These are phyloP conservation scores for Botrytis fragariae DNA, from an alignment of 2,329 filamentous ascomycete species.

Conservation along the genomic window DNA sequence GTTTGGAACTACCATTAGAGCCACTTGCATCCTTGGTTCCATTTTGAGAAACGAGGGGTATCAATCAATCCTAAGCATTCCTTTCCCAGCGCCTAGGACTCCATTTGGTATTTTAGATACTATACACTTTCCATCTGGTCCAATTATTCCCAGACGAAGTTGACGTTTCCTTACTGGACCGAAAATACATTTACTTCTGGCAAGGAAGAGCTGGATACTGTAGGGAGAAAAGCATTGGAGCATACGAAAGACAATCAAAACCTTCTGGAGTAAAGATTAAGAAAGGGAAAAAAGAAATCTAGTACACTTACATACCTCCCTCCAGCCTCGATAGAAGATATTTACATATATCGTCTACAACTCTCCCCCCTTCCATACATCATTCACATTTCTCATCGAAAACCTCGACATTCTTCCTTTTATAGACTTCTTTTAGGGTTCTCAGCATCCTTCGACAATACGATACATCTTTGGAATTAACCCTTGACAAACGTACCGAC, in stretches of 20 bases:
- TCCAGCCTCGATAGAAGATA: slow-evolving; percentile 4
- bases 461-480: slow-evolving; percentile 2
- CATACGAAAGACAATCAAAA: slow-evolving; percentile 18
- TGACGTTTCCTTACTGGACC: slow-evolving; percentile 17
- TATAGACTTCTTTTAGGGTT: slow-evolving; percentile 9
- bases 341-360: slow-evolving; percentile 11
- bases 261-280: slow-evolving; percentile 1
- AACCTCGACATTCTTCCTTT: slow-evolving; percentile 18
- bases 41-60: slow-evolving; percentile 20
- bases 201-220: slow-evolving; percentile 14
- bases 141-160: slow-evolving; percentile 12
- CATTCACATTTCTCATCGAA: slow-evolving; percentile 9
- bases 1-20: slow-evolving; percentile 2
- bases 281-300: slow-evolving; percentile 5
- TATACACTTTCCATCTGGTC: slow-evolving; percentile 1
- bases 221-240: slow-evolving; percentile 19
- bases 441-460: background rate
- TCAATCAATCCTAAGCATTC: slow-evolving; percentile 21
- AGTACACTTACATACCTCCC: slow-evolving; percentile 17
- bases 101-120: slow-evolving; percentile 6
- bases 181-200: slow-evolving; percentile 19
- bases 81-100: slow-evolving; percentile 20
- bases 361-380: slow-evolving; percentile 2
- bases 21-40: slow-evolving; percentile 21
- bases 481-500: background rate